Conservation (phyloP, 176 grass and related monocot species). For the Eleusine coracana region DNA sequence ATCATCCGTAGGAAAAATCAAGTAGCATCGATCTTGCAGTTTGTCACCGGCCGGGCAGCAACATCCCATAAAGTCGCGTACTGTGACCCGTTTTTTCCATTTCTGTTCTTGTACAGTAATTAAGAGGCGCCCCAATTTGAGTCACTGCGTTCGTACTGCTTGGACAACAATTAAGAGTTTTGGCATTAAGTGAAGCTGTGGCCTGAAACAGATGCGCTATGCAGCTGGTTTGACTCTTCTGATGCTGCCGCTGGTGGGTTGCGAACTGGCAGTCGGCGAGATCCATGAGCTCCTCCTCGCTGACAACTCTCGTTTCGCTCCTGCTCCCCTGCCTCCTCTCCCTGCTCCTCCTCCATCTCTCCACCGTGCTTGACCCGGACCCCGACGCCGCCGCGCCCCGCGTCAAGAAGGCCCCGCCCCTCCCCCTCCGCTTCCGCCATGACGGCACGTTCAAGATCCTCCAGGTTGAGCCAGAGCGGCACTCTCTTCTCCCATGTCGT, state of each 20-base stretch:
- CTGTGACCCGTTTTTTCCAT: neutral
- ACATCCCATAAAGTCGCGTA: too few relatives aligned
- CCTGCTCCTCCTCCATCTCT: conserved; percentile 43
- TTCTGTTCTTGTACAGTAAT: neutral
- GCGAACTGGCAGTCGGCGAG: neutral
- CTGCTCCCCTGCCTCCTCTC: conserved; percentile 45
- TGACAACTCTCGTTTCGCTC: conserved; percentile 13
- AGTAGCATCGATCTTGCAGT: too few relatives aligned
- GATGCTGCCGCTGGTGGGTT: neutral
- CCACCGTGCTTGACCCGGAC: conserved; percentile 35
- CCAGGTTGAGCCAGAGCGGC: conserved; percentile 45
- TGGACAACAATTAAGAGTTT: neutral
- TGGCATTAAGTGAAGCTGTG: neutral
- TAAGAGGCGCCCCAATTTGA: neutral
- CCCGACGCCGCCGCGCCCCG: conserved; percentile 39
- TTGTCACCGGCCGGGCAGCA: too few relatives aligned
- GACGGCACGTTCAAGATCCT: conserved; percentile 89
- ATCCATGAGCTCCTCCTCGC: neutral
- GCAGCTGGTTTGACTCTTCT: neutral
- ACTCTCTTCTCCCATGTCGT: neutral
- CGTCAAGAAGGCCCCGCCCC: conserved; percentile 60
- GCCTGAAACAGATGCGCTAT: too few relatives aligned
- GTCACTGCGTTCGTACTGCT: neutral
- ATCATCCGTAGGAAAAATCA: too few relatives aligned
- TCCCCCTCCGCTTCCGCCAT: conserved; percentile 76